Conservation (phyloP, 2,329 filamentous ascomycete species). For the Lasiodiplodia citricola region DNA sequence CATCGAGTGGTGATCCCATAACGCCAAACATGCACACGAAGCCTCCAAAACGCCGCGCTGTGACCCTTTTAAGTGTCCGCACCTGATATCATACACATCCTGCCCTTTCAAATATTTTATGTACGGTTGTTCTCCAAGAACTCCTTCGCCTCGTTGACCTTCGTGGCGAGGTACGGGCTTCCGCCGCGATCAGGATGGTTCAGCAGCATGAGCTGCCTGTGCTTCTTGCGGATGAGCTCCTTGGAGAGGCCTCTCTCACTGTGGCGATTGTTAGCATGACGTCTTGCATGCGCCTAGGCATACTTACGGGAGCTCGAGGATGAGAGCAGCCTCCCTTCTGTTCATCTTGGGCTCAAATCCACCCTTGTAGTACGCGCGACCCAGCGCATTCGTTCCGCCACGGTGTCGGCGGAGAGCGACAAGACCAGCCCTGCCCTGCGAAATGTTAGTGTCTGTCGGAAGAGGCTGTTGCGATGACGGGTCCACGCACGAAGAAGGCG, state of each 20-base stretch:
- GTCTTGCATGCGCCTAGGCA: not conserved
- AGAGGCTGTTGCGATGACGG: not conserved
- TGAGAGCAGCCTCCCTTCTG: slow-evolving; percentile 85
- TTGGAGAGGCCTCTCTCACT: slow-evolving; percentile 89
- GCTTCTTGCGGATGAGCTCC: slow-evolving; percentile 93
- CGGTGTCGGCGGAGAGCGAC: slow-evolving; percentile 85
- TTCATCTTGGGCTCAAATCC: slow-evolving; percentile 98
- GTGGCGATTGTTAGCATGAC: not conserved
- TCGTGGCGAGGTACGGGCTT: slow-evolving; percentile 94
- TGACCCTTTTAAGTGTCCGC: slow-evolving; percentile 20
- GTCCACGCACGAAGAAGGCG: slow-evolving; percentile 65
- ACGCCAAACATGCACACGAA: slow-evolving; percentile 27
- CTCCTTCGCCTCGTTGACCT: slow-evolving; percentile 98
- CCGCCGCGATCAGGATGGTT: slow-evolving; percentile 98
- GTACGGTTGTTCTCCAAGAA: slow-evolving; percentile 74
- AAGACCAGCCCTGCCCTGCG: slow-evolving; percentile 86
- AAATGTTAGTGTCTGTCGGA: slow-evolving; percentile 29
- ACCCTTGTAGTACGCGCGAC: slow-evolving; percentile 95
- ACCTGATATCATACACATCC: slow-evolving; percentile 13
- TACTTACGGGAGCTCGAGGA: slow-evolving; percentile 84
- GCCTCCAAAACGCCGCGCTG: slow-evolving; percentile 30
- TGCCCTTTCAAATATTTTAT: not conserved
- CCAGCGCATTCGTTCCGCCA: slow-evolving; percentile 71
- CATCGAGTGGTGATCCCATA: slow-evolving; percentile 29
- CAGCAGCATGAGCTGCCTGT: slow-evolving; percentile 92